Percentiles rank a stretch among this genome's conserved stretches.
Conservation (phyloP, 2,329 filamentous ascomycete genomes). For the Trichoderma oligosporum region DNA sequence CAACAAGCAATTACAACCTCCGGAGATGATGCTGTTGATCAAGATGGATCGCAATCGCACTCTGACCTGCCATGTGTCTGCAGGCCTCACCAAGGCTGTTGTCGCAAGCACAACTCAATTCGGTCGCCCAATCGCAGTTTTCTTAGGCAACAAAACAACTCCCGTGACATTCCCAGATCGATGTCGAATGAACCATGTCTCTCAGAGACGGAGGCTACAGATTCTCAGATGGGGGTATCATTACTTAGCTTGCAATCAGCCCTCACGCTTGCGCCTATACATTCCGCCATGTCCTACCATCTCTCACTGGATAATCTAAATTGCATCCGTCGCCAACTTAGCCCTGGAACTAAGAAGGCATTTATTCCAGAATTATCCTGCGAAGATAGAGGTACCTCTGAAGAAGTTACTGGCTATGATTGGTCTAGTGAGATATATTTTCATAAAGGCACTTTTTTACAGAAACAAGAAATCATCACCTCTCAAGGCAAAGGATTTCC, state of each 20-base stretch:
- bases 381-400: neutral
- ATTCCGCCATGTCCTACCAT: neutral
- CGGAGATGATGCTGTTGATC: neutral
- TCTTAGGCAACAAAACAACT: neutral
- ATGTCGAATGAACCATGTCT: neutral
- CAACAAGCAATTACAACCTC: neutral
- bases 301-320: neutral
- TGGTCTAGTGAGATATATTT: conserved; percentile 15
- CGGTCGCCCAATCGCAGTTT: neutral
- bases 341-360: neutral
- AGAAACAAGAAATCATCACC: neutral
- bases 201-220: neutral
- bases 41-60: neutral
- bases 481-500: neutral
- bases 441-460: neutral
- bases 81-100: conserved; percentile 14
- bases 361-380: neutral
- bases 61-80: neutral
- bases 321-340: neutral
- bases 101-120: conserved; percentile 1
- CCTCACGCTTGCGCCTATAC: conserved; percentile 1
- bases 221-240: neutral
- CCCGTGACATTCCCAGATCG: neutral
- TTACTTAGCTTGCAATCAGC: neutral
- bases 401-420: neutral